Evolutionary conservation across 2,329 filamentous ascomycete species (phyloP).

Genomic region (Venturia aucupariae): DNA sequence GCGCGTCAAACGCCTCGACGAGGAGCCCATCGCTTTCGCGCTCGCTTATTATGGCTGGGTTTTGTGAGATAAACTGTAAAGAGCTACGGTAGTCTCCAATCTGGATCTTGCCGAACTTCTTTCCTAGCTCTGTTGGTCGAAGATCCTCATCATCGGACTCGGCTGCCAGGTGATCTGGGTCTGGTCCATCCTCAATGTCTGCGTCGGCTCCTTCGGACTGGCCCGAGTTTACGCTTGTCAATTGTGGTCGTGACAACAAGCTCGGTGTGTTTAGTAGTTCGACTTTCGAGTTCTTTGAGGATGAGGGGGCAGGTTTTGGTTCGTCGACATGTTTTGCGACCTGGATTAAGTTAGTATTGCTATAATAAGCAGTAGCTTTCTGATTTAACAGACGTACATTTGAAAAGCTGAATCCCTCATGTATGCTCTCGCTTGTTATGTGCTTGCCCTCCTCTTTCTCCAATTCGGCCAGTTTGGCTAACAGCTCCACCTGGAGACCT

Average conservation of each 20-base stretch:
- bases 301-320: conserved; percentile 20
- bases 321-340: conserved; percentile 18
- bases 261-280: conserved; percentile 66
- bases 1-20: conserved; percentile 82
- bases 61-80: conserved; percentile 65
- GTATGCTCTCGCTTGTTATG: conserved; percentile 86
- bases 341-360: conserved; percentile 7
- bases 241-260: background rate
- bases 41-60: conserved; percentile 73
- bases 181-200: conserved; percentile 47
- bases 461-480: conserved; percentile 65
- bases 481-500: conserved; percentile 65
- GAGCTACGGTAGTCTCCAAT: conserved; percentile 63
- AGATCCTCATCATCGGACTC: conserved; percentile 63
- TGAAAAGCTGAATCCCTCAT: conserved; percentile 85
- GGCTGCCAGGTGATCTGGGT: conserved; percentile 32
- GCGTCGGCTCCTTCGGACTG: conserved; percentile 51
- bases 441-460: conserved; percentile 79
- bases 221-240: conserved; percentile 28
- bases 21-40: conserved; percentile 84
- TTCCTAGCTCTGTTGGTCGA: conserved; percentile 68
- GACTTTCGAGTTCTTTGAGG: conserved; percentile 37
- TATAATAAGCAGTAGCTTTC: background rate
- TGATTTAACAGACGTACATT: conserved; percentile 48
- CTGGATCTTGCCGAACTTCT: conserved; percentile 71